These are phyloP conservation scores for Jacaranda mimosifolia DNA, from an alignment of 257 asterid species.

Conservation along the genomic window DNA sequence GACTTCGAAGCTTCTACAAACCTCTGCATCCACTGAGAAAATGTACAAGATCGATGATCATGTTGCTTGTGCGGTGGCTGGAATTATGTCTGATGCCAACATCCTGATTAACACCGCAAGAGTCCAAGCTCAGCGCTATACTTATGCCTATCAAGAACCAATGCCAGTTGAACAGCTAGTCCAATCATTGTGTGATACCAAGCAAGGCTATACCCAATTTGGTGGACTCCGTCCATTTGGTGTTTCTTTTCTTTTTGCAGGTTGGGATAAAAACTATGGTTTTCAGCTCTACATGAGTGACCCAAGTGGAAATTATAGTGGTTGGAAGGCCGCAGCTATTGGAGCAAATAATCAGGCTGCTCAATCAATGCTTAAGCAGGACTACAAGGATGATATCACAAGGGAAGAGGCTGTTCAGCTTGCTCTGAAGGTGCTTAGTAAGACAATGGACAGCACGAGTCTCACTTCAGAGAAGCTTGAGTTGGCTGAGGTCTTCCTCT, in stretches of 20 bases:
- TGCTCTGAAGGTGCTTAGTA: constrained; percentile 87
- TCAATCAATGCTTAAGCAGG: constrained; percentile 93
- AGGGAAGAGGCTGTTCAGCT: constrained; percentile 87
- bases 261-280: constrained; percentile 94
- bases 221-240: constrained; percentile 98
- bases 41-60: constrained; percentile 98
- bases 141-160: constrained; percentile 84
- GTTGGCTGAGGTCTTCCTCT: constrained; percentile 81
- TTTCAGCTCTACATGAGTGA: constrained; percentile 97
- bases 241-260: constrained; percentile 92
- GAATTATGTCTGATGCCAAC: constrained; percentile 96
- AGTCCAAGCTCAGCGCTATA: constrained; percentile 92
- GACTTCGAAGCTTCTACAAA: constrained; percentile 88
- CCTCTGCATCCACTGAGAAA: constrained; percentile 85
- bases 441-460: constrained; percentile 97
- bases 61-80: constrained; percentile 95
- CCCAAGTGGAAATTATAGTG: constrained; percentile 94
- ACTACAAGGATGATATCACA: constrained; percentile 83
- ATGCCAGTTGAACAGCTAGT: constrained; percentile 97
- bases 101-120: constrained; percentile 92
- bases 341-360: constrained; percentile 97
- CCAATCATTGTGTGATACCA: constrained; percentile 90
- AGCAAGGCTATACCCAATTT: constrained; percentile 94
- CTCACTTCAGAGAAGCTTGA: constrained; percentile 94
- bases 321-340: constrained; percentile 96